Conservation (phyloP, 129 eudicot genomes). For the Apium graveolens region DNA sequence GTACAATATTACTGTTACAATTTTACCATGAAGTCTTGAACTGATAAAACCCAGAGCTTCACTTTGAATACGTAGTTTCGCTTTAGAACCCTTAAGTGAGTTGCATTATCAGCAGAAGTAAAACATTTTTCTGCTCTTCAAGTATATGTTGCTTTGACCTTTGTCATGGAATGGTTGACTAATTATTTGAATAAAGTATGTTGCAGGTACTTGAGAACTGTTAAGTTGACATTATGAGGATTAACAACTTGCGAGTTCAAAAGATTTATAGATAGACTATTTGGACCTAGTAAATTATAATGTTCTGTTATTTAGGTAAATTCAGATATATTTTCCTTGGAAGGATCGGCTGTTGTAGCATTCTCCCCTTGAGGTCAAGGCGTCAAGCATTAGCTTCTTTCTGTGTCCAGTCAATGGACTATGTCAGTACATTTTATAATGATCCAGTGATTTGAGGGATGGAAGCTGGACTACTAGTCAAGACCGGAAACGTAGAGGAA, state of each 20-base stretch:
- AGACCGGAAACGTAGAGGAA: not conserved
- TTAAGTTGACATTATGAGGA: not conserved
- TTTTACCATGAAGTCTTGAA: not conserved
- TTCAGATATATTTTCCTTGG: not conserved
- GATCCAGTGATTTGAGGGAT: not conserved
- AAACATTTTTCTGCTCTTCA: not conserved
- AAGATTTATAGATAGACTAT: not conserved
- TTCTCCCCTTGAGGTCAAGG: not conserved
- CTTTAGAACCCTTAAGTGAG: not conserved
- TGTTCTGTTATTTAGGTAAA: not conserved
- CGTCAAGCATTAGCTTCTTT: not conserved
- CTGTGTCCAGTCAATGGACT: not conserved
- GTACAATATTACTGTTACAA: not conserved
- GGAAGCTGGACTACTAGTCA: not conserved
- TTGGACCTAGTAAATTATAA: not conserved
- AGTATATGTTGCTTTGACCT: not conserved
- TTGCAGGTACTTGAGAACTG: not conserved
- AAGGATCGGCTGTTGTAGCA: not conserved
- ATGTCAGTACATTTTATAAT: not conserved
- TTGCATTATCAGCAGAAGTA: not conserved
- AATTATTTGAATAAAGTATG: not conserved
- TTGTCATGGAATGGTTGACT: not conserved
- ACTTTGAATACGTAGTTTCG: not conserved
- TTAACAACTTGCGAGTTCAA: not conserved
- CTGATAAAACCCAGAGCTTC: not conserved